Evolutionary conservation across 208 protist genomes (phyloP), one percentile per base, ranked within the genome.

Genomic region (Acanthamoeba castellanii): DNA sequence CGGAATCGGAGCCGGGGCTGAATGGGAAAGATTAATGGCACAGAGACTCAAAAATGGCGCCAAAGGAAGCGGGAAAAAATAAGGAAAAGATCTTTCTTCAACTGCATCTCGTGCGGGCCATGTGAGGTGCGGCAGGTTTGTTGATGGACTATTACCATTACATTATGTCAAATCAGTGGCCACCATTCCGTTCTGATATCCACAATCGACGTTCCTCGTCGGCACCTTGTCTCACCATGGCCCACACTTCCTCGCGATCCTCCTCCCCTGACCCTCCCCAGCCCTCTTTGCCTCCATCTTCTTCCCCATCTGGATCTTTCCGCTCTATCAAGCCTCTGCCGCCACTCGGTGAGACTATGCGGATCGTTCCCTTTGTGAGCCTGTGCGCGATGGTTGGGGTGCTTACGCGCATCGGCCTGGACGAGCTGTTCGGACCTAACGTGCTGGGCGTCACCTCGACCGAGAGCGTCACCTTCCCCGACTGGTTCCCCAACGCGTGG

Each of bases 401-500:
- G 27, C 88, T 93, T 8, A 93, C 88, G n/a, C 34, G 88, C 25
- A 57, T 93, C 22, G 88, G 88, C 11, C 88, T 93, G 34, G 50
- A 42, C 34, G 88, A 93, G 27, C 88, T 93, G 32, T 93, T 93
- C 72, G 88, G 88, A 3, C 55, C 85, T 18, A 11, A 0, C 20
- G 88, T 93, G 18, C 88, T 93, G 30, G 61, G 16, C 22, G 88
- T 59, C n/a, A 93, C 88, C 25, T 93, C 88, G 45, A 59, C 55
- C 68, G 55, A 45, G 32, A 42, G 42, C 25, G 32, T 34, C 18
- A 93, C 88, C 68, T 93, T 93, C 34, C 88, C 88, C 37, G 61
- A 76, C 68, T 93, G 88, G 88, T 93, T 93, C 47, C 16, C 88
- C 88, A 93, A 93, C 27, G 88, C 61, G 11, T 93, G 88, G 88